phyloP scores from a whole-genome alignment of 768 basidiomycete genomes.

The Mrakia gelida region DNA sequence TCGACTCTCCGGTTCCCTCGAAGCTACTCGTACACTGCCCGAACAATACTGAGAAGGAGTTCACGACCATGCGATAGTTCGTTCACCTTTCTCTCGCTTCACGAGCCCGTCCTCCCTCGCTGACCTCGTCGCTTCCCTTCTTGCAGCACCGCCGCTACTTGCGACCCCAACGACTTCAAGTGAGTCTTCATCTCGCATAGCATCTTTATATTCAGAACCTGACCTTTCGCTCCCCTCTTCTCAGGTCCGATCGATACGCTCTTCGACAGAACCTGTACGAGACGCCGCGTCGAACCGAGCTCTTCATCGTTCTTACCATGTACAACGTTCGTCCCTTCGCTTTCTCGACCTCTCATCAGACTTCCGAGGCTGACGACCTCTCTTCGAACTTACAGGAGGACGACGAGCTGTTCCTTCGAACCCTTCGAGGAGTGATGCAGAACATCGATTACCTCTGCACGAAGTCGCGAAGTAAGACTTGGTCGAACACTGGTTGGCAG shows the following conservation, averaged over 20 bases:
- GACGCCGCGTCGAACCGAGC: conserved; percentile 27
- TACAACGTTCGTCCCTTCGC: neutral
- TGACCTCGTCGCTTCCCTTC: neutral
- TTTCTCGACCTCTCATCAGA: neutral
- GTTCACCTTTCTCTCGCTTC: neutral
- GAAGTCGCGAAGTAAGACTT: conserved; percentile 53
- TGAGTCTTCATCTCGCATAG: neutral
- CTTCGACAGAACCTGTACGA: conserved; percentile 32
- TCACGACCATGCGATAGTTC: conserved; percentile 25
- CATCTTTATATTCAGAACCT: too few relatives aligned
- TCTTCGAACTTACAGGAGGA: conserved; percentile 26
- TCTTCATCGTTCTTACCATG: conserved; percentile 34
- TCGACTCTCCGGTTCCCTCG: conserved; percentile 29
- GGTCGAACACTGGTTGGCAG: conserved; percentile 87
- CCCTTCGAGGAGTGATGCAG: conserved; percentile 86
- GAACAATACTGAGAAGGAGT: conserved; percentile 22
- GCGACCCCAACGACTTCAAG: conserved; percentile 33
- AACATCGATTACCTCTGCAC: conserved; percentile 56
- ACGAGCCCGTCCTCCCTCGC: neutral
- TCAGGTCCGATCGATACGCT: conserved; percentile 30
- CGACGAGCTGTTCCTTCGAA: conserved; percentile 44
- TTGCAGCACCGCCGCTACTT: conserved; percentile 27
- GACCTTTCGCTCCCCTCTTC: neutral
- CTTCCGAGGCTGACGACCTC: neutral
- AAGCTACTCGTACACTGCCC: conserved; percentile 21